Conservation (phyloP, 768 basidiomycete genomes). For the Chalciporus sphaerocephalus region DNA sequence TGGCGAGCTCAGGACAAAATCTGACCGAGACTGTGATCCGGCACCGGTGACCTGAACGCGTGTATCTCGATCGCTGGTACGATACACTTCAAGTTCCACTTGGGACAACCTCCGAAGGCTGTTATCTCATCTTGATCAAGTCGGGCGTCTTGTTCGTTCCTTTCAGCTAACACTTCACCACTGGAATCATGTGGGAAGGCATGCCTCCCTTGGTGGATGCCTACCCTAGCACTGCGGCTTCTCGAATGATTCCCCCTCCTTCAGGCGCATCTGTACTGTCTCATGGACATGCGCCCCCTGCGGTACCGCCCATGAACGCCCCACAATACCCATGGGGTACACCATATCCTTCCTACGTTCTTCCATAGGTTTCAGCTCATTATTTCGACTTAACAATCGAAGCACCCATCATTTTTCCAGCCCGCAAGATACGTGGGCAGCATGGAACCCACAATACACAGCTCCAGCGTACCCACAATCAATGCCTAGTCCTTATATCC, state of each 20-base stretch:
- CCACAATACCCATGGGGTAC: constrained; percentile 14
- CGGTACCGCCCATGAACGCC: constrained; percentile 1
- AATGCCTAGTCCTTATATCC: constrained; percentile 30
- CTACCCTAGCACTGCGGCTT: not conserved
- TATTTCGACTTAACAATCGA: constrained; percentile 1
- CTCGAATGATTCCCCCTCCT: constrained; percentile 24
- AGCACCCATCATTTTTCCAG: constrained; percentile 6
- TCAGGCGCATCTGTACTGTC: constrained; percentile 15
- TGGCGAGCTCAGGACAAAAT: not conserved
- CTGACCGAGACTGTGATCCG: not conserved
- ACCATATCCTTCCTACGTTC: constrained; percentile 15
- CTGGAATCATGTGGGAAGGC: constrained; percentile 18
- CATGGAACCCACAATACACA: constrained; percentile 5
- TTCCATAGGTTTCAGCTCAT: not conserved
- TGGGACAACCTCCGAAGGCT: constrained; percentile 14
- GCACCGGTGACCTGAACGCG: not conserved
- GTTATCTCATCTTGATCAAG: constrained; percentile 18
- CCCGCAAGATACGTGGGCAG: constrained; percentile 14
- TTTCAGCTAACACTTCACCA: constrained; percentile 9
- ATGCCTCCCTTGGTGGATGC: constrained; percentile 29
- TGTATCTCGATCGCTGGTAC: not conserved
- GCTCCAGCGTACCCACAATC: constrained; percentile 13
- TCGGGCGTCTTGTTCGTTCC: not conserved
- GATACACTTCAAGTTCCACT: not conserved
- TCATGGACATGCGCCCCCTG: constrained; percentile 11